These are phyloP conservation scores for Chimonanthus praecox DNA, from an alignment of 164 flowering plant species.

Conservation along the genomic window DNA sequence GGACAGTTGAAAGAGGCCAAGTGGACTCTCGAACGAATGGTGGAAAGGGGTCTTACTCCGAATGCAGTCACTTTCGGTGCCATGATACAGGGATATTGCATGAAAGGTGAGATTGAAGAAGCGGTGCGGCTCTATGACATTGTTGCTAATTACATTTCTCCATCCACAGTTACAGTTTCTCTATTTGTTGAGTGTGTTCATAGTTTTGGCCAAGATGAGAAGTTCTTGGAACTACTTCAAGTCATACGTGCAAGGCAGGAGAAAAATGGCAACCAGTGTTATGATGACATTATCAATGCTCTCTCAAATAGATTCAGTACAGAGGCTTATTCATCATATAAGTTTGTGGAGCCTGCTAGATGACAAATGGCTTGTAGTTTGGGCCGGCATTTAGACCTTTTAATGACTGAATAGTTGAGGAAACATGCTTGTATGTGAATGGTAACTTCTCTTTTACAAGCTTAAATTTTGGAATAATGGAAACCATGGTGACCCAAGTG, in stretches of 20 bases:
- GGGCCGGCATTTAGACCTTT: not conserved
- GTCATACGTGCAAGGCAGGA: conserved; percentile 2
- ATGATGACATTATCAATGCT: not conserved
- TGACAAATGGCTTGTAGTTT: not conserved
- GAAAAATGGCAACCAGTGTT: not conserved
- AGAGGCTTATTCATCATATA: not conserved
- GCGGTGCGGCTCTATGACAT: conserved; percentile 16
- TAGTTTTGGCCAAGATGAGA: conserved; percentile 1
- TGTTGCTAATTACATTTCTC: conserved; percentile 2
- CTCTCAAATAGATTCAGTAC: not conserved
- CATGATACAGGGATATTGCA: conserved; percentile 10
- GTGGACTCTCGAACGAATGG: conserved; percentile 11
- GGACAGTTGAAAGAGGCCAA: conserved; percentile 16
- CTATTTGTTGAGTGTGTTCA: not conserved
- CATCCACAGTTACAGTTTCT: conserved; percentile 5
- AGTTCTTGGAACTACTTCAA: not conserved
- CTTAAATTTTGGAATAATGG: not conserved
- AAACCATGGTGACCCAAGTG: not conserved
- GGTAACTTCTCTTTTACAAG: not conserved
- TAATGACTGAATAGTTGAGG: not conserved
- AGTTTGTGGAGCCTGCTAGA: not conserved
- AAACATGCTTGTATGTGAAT: not conserved
- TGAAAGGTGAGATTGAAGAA: conserved; percentile 15
- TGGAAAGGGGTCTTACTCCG: conserved; percentile 13
- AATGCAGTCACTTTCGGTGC: conserved; percentile 11